A percentile compares a stretch with the other conserved stretches of the same genome.
phyloP scores from a whole-genome alignment of 140 eudicot species.

The Ambrosia hybrid region DNA sequence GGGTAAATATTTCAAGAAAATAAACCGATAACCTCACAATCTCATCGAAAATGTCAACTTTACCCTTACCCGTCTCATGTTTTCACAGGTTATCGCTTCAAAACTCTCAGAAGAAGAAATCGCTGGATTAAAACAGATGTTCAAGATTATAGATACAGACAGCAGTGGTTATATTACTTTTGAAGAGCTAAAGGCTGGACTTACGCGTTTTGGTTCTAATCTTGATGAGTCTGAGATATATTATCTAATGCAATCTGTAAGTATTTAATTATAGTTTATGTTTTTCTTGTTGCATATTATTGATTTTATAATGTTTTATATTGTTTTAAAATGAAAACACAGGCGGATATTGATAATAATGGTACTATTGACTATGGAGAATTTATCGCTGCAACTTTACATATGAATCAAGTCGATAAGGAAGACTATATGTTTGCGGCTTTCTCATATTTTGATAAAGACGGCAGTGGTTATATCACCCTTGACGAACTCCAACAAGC shows the following conservation, averaged over 20 bases:
- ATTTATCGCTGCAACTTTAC: conserved; percentile 84
- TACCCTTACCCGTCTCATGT: conserved; percentile 19
- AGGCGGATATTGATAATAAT: conserved; percentile 82
- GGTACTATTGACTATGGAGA: conserved; percentile 81
- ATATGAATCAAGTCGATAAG: conserved; percentile 60
- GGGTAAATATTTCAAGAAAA: conserved; percentile 44
- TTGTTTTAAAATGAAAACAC: conserved; percentile 12
- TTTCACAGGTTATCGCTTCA: conserved; percentile 63
- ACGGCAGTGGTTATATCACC: conserved; percentile 84
- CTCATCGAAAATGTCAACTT: conserved; percentile 17
- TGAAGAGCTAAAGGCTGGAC: conserved; percentile 82
- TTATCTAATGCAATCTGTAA: conserved; percentile 77
- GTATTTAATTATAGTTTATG: conserved; percentile 9
- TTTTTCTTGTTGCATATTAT: background rate
- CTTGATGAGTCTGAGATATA: conserved; percentile 69
- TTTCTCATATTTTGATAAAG: conserved; percentile 76
- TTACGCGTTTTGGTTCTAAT: conserved; percentile 66
- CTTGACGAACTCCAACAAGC: conserved; percentile 45
- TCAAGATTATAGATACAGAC: conserved; percentile 74
- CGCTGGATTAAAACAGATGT: conserved; percentile 78
- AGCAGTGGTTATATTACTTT: conserved; percentile 77
- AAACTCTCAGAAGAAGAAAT: conserved; percentile 80
- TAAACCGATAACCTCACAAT: background rate
- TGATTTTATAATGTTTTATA: background rate
- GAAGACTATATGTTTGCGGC: conserved; percentile 75